Percentiles rank a stretch among this genome's conserved stretches.
phyloP scores from a whole-genome alignment of 2,329 filamentous ascomycete genomes.

The Seiridium cupressi region DNA sequence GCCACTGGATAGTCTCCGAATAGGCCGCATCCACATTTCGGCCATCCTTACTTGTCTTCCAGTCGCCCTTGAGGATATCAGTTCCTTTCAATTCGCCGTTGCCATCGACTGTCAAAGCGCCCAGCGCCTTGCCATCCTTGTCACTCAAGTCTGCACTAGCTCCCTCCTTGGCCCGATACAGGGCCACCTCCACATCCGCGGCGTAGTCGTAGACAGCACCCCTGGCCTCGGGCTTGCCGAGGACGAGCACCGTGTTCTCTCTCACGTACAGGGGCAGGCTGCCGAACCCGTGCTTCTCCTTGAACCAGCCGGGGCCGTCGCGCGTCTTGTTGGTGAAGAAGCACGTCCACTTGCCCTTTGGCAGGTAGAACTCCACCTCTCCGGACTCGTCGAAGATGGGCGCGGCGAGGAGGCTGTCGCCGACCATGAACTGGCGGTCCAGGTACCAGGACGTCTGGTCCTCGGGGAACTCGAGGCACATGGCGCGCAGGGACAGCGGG shows the following conservation, averaged over 20 bases:
- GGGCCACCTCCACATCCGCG: slow-evolving; percentile 43
- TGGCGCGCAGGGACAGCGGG: slow-evolving; percentile 61
- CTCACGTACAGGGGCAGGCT: slow-evolving; percentile 58
- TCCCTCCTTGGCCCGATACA: slow-evolving; percentile 41
- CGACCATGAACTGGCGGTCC: slow-evolving; percentile 75
- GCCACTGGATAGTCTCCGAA: slow-evolving; percentile 18
- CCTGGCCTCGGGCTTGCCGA: slow-evolving; percentile 37
- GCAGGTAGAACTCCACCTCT: slow-evolving; percentile 65
- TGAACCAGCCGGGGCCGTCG: slow-evolving; percentile 56
- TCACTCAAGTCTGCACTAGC: slow-evolving; percentile 41
- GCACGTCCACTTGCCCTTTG: slow-evolving; percentile 45
- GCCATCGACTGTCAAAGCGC: slow-evolving; percentile 34
- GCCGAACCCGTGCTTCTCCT: slow-evolving; percentile 56
- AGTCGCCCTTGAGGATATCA: slow-evolving; percentile 36
- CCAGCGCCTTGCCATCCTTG: slow-evolving; percentile 38
- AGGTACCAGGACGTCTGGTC: slow-evolving; percentile 67
- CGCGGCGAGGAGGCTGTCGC: slow-evolving; percentile 58
- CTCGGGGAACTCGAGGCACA: slow-evolving; percentile 69
- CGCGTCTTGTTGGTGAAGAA: slow-evolving; percentile 48
- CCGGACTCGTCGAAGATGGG: slow-evolving; percentile 69
- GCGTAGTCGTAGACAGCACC: slow-evolving; percentile 47
- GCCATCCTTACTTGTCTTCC: slow-evolving; percentile 17
- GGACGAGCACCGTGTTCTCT: slow-evolving; percentile 48
- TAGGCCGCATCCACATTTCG: slow-evolving; percentile 19
- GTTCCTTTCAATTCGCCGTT: slow-evolving; percentile 38